Evolutionary conservation across 768 basidiomycete species (phyloP).

Genomic region (Mycena galericulata): DNA sequence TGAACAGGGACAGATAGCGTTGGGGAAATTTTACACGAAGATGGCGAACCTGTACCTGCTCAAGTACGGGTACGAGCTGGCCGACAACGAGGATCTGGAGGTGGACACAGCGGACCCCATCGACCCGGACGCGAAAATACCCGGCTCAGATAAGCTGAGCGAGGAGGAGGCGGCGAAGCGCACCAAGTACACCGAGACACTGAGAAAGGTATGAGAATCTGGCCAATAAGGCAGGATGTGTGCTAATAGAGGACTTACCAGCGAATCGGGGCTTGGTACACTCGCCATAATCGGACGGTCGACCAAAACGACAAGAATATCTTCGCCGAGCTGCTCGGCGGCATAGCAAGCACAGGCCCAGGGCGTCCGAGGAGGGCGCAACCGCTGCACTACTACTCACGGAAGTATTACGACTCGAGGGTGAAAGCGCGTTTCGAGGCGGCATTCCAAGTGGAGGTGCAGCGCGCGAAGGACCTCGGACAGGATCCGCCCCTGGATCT

Average conservation of each 20-base stretch:
- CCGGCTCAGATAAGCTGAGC: not conserved
- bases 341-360: not conserved
- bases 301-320: not conserved
- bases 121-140: not conserved
- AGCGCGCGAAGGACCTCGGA: not conserved
- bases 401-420: not conserved
- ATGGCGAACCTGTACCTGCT: not conserved
- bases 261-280: not conserved
- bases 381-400: not conserved
- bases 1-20: not conserved
- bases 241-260: not conserved
- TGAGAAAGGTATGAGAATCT: not conserved
- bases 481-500: not conserved
- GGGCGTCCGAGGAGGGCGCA: not conserved
- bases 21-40: not conserved
- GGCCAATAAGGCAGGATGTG: not conserved
- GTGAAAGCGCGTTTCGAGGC: not conserved
- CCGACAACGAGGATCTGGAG: not conserved
- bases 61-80: not conserved
- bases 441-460: not conserved
- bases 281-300: not conserved
- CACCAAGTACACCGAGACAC: not conserved
- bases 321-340: not conserved
- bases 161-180: not conserved
- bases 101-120: not conserved